phyloP scores from a whole-genome alignment of 352 stramenopile genomes.

The Phytophthora capsici region DNA sequence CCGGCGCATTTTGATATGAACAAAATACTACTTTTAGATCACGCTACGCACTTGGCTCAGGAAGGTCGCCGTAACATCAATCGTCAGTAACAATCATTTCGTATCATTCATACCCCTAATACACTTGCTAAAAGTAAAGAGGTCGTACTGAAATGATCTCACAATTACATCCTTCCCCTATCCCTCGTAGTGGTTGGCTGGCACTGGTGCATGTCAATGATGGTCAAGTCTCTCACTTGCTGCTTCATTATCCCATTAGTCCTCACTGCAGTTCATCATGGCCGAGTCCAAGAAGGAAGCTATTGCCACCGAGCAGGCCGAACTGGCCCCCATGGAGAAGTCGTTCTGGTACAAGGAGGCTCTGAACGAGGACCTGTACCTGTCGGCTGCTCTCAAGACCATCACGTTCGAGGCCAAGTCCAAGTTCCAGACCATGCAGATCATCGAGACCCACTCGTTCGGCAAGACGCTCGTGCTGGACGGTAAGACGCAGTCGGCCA shows the following conservation, averaged over 20 bases:
- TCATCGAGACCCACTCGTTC: slow-evolving; percentile 94
- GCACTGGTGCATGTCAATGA: slow-evolving; percentile 15
- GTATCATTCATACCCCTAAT: not conserved
- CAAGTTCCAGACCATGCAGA: slow-evolving; percentile 93
- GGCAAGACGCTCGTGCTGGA: slow-evolving; percentile 96
- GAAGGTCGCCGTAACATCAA: slow-evolving; percentile 5
- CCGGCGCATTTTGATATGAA: slow-evolving; percentile 29
- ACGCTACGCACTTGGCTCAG: not conserved
- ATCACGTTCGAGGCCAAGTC: slow-evolving; percentile 90
- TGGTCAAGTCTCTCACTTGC: too few species aligned
- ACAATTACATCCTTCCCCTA: not conserved
- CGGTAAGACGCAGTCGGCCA: slow-evolving; percentile 94
- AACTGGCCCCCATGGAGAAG: slow-evolving; percentile 62
- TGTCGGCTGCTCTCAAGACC: slow-evolving; percentile 89
- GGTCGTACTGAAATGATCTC: slow-evolving; percentile 2
- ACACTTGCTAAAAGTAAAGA: slow-evolving; percentile 6
- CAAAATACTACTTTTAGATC: too few species aligned
- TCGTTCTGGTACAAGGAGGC: slow-evolving; percentile 90
- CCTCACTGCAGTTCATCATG: slow-evolving; percentile 12
- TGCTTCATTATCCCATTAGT: slow-evolving; percentile 16
- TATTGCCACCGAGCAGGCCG: slow-evolving; percentile 40
- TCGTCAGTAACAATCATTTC: slow-evolving; percentile 8
- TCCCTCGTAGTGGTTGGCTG: slow-evolving; percentile 22
- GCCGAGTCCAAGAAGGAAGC: slow-evolving; percentile 52
- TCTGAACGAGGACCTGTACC: slow-evolving; percentile 88